A percentile compares a stretch with the other conserved stretches of the same genome.
Conservation (phyloP, 495 filamentous ascomycete species). For the Aspergillus coremiiformis region DNA sequence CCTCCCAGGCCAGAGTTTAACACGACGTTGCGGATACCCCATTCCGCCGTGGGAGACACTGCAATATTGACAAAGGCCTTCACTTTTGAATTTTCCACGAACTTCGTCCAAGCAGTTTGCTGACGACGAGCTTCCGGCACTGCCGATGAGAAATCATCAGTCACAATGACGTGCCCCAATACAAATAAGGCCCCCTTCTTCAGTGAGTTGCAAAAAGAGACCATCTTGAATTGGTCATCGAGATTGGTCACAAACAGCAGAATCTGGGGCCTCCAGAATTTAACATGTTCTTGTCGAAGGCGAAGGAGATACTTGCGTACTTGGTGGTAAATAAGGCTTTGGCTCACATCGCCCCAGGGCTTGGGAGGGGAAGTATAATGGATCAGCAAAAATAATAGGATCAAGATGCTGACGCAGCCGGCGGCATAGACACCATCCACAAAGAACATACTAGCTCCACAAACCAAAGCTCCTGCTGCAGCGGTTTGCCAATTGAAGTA, state of each 20-base stretch:
- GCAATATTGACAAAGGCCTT: conserved; percentile 86
- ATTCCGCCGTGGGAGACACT: conserved; percentile 73
- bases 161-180: conserved; percentile 80
- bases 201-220: conserved; percentile 85
- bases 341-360: conserved; percentile 83
- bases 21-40: conserved; percentile 77
- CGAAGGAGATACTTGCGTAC: conserved; percentile 82
- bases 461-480: conserved; percentile 61
- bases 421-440: conserved; percentile 79
- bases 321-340: conserved; percentile 86
- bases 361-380: conserved; percentile 82
- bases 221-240: conserved; percentile 66
- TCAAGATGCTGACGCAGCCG: conserved; percentile 63
- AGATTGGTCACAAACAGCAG: conserved; percentile 78
- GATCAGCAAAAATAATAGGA: conserved; percentile 73
- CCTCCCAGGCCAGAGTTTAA: conserved; percentile 78
- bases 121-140: conserved; percentile 77
- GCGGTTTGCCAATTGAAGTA: conserved; percentile 87
- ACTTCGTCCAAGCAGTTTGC: conserved; percentile 75
- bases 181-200: conserved; percentile 86
- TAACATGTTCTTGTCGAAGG: conserved; percentile 80
- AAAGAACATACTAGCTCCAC: conserved; percentile 78
- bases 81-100: conserved; percentile 78
- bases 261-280: conserved; percentile 86
- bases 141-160: conserved; percentile 67